Evolutionary conservation across 2,329 filamentous ascomycete species (phyloP).

Genomic region (Fusarium gaditjirri): DNA sequence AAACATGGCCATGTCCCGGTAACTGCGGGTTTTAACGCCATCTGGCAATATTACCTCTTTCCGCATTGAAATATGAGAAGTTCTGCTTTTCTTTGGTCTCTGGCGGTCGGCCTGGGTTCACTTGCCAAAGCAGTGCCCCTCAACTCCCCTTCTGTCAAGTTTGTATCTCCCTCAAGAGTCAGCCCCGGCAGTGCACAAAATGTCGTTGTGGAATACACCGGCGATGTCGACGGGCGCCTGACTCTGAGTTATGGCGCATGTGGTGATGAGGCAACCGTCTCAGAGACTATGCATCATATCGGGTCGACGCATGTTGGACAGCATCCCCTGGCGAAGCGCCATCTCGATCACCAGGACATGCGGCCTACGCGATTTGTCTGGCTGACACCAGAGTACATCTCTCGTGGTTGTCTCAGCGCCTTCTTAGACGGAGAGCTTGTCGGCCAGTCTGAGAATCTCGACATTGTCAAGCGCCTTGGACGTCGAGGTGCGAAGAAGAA

Average conservation of each 20-base stretch:
- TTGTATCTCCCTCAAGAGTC: neutral
- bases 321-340: conserved; percentile 38
- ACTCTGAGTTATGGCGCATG: conserved; percentile 34
- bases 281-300: conserved; percentile 26
- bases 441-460: conserved; percentile 27
- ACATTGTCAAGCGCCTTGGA: neutral
- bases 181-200: conserved; percentile 28
- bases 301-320: conserved; percentile 37
- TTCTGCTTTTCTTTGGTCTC: accelerated
- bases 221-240: conserved; percentile 33
- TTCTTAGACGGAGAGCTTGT: conserved; percentile 33
- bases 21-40: too few species aligned
- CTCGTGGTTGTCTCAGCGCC: conserved; percentile 34
- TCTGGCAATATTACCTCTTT: accelerated
- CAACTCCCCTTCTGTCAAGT: neutral
- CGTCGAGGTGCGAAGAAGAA: neutral
- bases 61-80: neutral
- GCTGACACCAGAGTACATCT: conserved; percentile 15
- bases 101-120: neutral
- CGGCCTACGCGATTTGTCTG: conserved; percentile 40
- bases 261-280: neutral
- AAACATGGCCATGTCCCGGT: neutral
- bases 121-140: neutral
- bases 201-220: conserved; percentile 35
- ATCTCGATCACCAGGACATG: conserved; percentile 20